Evolutionary conservation across 2,329 filamentous ascomycete species (phyloP).

Genomic region (Diaporthe citriasiana): DNA sequence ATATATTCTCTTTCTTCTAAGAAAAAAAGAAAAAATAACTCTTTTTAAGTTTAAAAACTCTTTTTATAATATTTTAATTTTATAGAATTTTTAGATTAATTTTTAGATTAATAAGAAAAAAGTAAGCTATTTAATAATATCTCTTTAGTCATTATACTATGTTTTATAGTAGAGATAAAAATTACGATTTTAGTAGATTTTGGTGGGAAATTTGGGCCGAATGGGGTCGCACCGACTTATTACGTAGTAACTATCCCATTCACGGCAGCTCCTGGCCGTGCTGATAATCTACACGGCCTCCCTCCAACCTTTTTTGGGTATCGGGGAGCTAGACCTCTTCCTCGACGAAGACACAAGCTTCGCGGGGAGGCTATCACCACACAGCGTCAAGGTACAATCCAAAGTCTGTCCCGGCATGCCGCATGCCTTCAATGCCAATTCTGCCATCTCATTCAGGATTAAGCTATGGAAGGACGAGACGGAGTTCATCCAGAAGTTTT

Average conservation of each 20-base stretch:
- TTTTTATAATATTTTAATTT: too few species aligned
- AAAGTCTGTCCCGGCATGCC: constrained; percentile 57
- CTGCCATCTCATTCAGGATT: background rate
- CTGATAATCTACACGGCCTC: constrained; percentile 47
- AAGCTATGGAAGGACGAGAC: constrained; percentile 12
- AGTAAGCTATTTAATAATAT: too few species aligned
- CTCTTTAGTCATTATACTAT: too few species aligned
- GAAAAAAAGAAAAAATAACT: too few species aligned
- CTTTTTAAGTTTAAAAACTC: too few species aligned
- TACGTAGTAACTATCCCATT: background rate
- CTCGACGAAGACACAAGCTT: constrained; percentile 51
- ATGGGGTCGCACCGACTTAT: too few species aligned
- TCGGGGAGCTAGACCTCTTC: constrained; percentile 57
- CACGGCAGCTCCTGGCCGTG: constrained; percentile 46
- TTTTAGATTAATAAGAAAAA: too few species aligned
- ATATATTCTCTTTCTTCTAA: too few species aligned
- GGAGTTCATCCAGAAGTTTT: background rate
- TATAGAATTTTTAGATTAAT: too few species aligned
- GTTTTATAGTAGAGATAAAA: too few species aligned
- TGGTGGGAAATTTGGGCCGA: too few species aligned
- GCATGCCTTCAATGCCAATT: constrained; percentile 52
- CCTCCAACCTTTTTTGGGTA: constrained; percentile 55
- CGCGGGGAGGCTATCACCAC: constrained; percentile 50
- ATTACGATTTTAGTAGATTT: too few species aligned
- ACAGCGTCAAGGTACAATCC: constrained; percentile 54